Evolutionary conservation across 2,329 filamentous ascomycete genomes (phyloP).

Genomic region (Aspergillus ustus): DNA sequence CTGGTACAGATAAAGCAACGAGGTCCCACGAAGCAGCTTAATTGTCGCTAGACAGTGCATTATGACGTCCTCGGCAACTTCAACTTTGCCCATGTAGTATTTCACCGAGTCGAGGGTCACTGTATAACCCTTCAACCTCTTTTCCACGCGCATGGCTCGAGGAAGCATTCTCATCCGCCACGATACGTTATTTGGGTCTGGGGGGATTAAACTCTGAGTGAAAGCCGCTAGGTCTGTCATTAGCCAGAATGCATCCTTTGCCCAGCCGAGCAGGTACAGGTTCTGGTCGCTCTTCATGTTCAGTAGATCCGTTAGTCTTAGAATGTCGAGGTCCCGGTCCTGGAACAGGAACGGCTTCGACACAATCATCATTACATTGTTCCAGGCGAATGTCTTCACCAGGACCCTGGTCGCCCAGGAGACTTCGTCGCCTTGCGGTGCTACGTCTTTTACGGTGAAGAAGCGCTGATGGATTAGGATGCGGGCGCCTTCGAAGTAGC

Average conservation of each 20-base stretch:
- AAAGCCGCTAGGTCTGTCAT: neutral
- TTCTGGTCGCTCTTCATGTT: slow-evolving; percentile 1
- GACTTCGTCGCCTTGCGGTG: neutral
- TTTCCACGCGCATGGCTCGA: slow-evolving; percentile 1
- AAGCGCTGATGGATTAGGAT: slow-evolving; percentile 1
- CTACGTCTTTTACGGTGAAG: neutral
- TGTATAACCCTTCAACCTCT: neutral
- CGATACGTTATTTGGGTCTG: neutral
- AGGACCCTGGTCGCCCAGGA: slow-evolving; percentile 2
- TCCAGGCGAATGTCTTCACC: slow-evolving; percentile 1
- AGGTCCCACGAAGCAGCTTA: neutral
- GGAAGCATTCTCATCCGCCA: slow-evolving; percentile 2
- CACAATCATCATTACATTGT: slow-evolving; percentile 3
- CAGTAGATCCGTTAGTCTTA: neutral
- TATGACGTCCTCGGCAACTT: neutral
- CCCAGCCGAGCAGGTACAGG: slow-evolving; percentile 1
- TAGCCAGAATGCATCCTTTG: slow-evolving; percentile 2
- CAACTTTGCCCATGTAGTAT: slow-evolving; percentile 1
- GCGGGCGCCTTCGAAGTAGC: slow-evolving; percentile 1
- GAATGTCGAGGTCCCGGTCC: neutral
- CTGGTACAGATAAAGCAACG: slow-evolving; percentile 1
- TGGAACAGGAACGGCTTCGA: slow-evolving; percentile 3
- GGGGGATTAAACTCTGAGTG: neutral
- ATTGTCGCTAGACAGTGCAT: slow-evolving; percentile 2
- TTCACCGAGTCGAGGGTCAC: neutral